Percentiles rank a stretch among this genome's conserved stretches.
These are phyloP conservation scores for Bruguiera sexangula DNA, from an alignment of 345 rosid species.

Conservation along the genomic window DNA sequence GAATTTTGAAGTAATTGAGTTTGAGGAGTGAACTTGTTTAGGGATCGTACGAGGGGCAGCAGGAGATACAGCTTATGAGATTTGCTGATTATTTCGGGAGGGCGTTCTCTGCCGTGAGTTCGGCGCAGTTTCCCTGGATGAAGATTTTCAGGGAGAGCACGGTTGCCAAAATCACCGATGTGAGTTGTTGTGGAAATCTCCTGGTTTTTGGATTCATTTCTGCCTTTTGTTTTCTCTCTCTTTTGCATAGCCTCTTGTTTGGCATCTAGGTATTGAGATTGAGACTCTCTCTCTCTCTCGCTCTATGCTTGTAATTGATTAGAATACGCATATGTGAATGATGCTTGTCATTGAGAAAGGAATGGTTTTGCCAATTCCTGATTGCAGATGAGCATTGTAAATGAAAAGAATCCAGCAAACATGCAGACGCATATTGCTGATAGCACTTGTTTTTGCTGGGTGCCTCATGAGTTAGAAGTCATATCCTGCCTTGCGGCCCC, in stretches of 20 bases:
- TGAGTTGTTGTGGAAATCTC: slow-evolving; percentile 27
- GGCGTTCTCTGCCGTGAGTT: slow-evolving; percentile 51
- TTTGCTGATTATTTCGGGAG: slow-evolving; percentile 79
- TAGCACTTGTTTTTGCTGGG: no score
- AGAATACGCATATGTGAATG: no score
- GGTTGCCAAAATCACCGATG: slow-evolving; percentile 53
- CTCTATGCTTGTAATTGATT: no score
- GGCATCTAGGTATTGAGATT: no score
- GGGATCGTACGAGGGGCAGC: slow-evolving; percentile 62
- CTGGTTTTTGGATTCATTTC: background rate
- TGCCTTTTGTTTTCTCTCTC: background rate
- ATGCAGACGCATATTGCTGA: no score
- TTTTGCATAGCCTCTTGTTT: background rate
- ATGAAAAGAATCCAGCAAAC: no score
- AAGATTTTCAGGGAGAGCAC: slow-evolving; percentile 60
- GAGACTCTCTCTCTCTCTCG: no score
- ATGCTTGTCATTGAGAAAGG: no score
- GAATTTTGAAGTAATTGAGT: slow-evolving; percentile 1
- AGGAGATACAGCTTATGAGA: slow-evolving; percentile 66
- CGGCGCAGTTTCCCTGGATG: slow-evolving; percentile 74
- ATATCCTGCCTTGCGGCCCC: no score
- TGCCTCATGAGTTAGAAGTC: no score
- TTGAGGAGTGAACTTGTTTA: slow-evolving; percentile 16
- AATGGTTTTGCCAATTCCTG: no score
- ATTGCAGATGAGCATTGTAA: no score